Evolutionary conservation across 1,284 basidiomycete species (phyloP).

Genomic region (Ganoderma lucidum): DNA sequence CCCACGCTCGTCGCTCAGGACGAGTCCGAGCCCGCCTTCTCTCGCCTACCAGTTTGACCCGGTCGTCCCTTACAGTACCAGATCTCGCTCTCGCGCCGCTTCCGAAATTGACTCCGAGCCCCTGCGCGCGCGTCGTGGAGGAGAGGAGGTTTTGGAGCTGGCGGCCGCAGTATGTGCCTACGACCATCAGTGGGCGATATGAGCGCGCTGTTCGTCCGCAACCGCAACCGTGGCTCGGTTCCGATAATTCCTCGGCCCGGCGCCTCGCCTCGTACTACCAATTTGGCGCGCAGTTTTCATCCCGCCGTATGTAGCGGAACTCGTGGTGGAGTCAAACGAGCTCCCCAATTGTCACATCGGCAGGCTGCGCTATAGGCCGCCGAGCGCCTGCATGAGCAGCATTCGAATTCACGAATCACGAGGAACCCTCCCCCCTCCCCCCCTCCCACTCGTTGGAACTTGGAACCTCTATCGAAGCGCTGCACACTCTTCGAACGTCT

Average conservation of each 20-base stretch:
- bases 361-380: no score
- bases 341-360: no score
- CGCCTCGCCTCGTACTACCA: no score
- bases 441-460: no score
- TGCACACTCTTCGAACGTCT: no score
- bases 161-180: background rate
- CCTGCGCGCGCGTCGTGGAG: background rate
- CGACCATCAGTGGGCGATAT: constrained; percentile 3
- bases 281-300: no score
- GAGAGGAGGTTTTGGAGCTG: background rate
- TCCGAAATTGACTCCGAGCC: background rate
- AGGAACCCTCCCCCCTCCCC: no score
- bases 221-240: background rate
- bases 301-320: background rate
- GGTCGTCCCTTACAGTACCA: background rate
- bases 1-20: background rate
- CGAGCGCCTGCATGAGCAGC: no score
- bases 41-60: background rate
- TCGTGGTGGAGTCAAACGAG: background rate
- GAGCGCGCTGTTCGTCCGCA: background rate
- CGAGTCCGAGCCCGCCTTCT: background rate
- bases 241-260: background rate
- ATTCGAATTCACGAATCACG: no score
- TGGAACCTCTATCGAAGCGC: no score
- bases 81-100: background rate